Conservation (phyloP, 371 early-diverging fungal species). For the Actinomortierella wolfii region DNA sequence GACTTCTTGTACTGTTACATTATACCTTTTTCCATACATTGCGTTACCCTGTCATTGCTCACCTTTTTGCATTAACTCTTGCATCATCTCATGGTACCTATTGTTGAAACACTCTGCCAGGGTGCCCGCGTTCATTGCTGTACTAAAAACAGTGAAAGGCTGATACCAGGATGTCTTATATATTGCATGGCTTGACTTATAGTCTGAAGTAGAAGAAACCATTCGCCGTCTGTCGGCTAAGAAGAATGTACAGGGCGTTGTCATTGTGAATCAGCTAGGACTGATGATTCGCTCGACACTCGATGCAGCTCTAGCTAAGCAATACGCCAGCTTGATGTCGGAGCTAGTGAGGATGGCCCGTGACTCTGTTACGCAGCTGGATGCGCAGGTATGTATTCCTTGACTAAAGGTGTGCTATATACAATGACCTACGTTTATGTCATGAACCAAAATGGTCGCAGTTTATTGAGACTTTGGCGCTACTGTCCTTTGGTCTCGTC, state of each 20-base stretch:
- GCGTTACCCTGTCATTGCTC: too few relatives aligned
- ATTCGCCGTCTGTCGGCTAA: slow-evolving; percentile 84
- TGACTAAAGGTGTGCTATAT: too few relatives aligned
- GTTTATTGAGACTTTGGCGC: not conserved
- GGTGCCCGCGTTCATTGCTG: too few relatives aligned
- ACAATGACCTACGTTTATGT: too few relatives aligned
- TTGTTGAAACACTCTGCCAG: too few relatives aligned
- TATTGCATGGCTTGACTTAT: slow-evolving; percentile 11
- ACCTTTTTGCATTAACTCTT: too few relatives aligned
- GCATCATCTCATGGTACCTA: too few relatives aligned
- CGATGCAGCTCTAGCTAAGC: slow-evolving; percentile 76
- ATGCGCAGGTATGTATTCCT: slow-evolving; percentile 62
- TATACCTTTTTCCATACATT: too few relatives aligned
- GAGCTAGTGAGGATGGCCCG: slow-evolving; percentile 72
- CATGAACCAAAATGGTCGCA: not conserved
- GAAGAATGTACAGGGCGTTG: slow-evolving; percentile 82
- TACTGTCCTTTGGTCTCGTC: not conserved
- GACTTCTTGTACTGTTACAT: too few relatives aligned
- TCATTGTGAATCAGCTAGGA: slow-evolving; percentile 78
- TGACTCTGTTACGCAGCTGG: slow-evolving; percentile 71
- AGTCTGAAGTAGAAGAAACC: slow-evolving; percentile 90
- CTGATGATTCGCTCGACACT: slow-evolving; percentile 89
- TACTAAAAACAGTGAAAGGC: too few relatives aligned
- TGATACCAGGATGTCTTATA: too few relatives aligned
- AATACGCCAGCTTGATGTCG: slow-evolving; percentile 81